Evolutionary conservation across 768 basidiomycete genomes (phyloP), one percentile per base, ranked within the genome.

Genomic region (Gautieria morchelliformis): DNA sequence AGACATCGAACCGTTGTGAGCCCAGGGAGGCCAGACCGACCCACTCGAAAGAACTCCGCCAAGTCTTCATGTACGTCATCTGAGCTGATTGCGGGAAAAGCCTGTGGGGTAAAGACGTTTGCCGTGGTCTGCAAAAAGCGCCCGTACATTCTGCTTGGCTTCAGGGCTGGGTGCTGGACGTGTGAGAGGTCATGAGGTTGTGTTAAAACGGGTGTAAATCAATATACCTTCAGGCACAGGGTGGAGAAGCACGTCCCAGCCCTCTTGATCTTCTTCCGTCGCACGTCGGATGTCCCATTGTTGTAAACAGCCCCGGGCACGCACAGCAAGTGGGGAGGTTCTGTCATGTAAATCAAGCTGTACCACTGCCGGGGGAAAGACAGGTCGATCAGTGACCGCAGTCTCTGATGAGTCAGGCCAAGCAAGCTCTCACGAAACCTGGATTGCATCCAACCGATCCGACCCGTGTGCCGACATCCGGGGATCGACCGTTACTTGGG

Each of bases 11-110:
- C 87, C 87, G 74, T 64, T 85, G 83, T 1, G 87, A 74, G 14
- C 81, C 84, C 5, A 89, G 64, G 57, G 73, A 74, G 3, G 80
- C 83, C 80, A 89, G 78, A 7, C 86, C 87, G 8, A 81, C 74
- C 87, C 87, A 89, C 65, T 89, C 87, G 52, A 85, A 87, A 83
- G 15, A 87, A 68, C 3, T 64, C 68, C 8, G 68, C 65, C 44
- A 79, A 68, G 8, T 72, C 70, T 10, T 71, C 69, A 7, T 76
- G 66, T 75, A 81, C 81, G 56, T 82, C 80, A 45, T 82, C 80
- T 9, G 66, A 4, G 67, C 47, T n/a, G 82, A 27, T 27, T 27
- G 80, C 37, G 82, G 66, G 57, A 70, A 63, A 19, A 80, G 67
- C 59, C 78, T 67, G 9, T 62, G 30, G 8, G 69, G 61, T 49